Percentiles rank a stretch among this genome's conserved stretches.
phyloP scores from a whole-genome alignment of 2,329 filamentous ascomycete genomes.

The Trichoderma breve region DNA sequence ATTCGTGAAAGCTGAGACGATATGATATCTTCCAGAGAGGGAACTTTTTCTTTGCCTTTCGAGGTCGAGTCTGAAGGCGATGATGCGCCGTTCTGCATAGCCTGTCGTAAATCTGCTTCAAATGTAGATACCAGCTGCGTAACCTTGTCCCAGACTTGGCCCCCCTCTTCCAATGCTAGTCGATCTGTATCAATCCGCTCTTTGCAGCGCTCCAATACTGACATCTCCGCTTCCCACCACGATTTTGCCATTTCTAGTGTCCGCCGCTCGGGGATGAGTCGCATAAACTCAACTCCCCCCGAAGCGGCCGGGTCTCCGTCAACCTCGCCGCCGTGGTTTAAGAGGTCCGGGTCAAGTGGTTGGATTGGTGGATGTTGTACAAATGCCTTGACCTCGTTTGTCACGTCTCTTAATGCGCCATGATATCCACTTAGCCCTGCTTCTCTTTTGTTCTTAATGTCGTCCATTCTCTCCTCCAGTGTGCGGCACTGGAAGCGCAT shows the following conservation, averaged over 20 bases:
- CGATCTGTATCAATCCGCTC: slow-evolving; percentile 59
- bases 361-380: slow-evolving; percentile 56
- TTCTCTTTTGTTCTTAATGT: slow-evolving; percentile 64
- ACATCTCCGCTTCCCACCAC: slow-evolving; percentile 67
- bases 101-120: slow-evolving; percentile 59
- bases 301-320: slow-evolving; percentile 30
- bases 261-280: slow-evolving; percentile 61
- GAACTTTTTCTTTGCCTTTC: slow-evolving; percentile 33
- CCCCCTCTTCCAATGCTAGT: slow-evolving; percentile 65
- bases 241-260: slow-evolving; percentile 68
- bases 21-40: slow-evolving; percentile 40
- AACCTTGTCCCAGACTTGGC: slow-evolving; percentile 63
- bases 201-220: slow-evolving; percentile 53
- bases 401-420: slow-evolving; percentile 63
- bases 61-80: slow-evolving; percentile 21
- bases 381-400: slow-evolving; percentile 59
- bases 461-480: slow-evolving; percentile 58
- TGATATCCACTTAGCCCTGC: slow-evolving; percentile 71
- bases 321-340: slow-evolving; percentile 27
- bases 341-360: slow-evolving; percentile 50
- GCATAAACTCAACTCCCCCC: slow-evolving; percentile 54
- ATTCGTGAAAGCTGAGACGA: slow-evolving; percentile 54
- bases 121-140: slow-evolving; percentile 60
- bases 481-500: slow-evolving; percentile 60
- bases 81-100: slow-evolving; percentile 43